phyloP scores from a whole-genome alignment of 164 flowering plant genomes.

The Litsea cubeba region DNA sequence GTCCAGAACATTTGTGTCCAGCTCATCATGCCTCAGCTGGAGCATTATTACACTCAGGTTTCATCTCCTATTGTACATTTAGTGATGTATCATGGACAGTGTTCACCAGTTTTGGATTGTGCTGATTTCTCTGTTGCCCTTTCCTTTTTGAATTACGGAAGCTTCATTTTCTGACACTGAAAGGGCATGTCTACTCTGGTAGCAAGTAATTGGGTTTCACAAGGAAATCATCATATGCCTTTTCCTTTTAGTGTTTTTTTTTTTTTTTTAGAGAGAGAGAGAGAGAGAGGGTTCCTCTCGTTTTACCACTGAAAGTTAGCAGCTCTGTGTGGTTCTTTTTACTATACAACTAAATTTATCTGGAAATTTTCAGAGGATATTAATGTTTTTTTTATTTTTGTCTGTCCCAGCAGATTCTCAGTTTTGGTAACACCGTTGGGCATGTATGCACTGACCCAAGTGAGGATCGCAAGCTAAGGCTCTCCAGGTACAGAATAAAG shows the following conservation, averaged over 20 bases:
- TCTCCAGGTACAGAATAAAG: conserved; percentile 88
- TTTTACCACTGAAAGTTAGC: background rate
- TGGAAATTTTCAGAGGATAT: background rate
- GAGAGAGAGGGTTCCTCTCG: too few species aligned
- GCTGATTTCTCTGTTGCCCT: background rate
- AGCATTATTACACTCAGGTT: too few species aligned
- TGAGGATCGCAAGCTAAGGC: conserved; percentile 84
- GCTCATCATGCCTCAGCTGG: too few species aligned
- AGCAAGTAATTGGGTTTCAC: background rate
- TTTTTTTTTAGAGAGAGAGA: too few species aligned
- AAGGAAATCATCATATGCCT: background rate
- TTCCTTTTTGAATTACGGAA: background rate
- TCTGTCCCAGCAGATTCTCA: conserved; percentile 79
- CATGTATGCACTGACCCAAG: conserved; percentile 40
- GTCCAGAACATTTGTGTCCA: too few species aligned
- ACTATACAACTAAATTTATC: background rate
- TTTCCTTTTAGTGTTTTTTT: background rate
- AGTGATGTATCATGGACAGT: too few species aligned
- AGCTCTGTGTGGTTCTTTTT: background rate
- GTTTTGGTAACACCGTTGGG: conserved; percentile 35
- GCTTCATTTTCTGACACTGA: background rate
- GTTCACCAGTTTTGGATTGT: background rate
- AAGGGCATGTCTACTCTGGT: background rate
- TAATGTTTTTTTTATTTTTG: conserved; percentile 36
- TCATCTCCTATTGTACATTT: too few species aligned